These are phyloP conservation scores for Phytophthora palmivora DNA, from an alignment of 352 stramenopile species.

Conservation along the genomic window DNA sequence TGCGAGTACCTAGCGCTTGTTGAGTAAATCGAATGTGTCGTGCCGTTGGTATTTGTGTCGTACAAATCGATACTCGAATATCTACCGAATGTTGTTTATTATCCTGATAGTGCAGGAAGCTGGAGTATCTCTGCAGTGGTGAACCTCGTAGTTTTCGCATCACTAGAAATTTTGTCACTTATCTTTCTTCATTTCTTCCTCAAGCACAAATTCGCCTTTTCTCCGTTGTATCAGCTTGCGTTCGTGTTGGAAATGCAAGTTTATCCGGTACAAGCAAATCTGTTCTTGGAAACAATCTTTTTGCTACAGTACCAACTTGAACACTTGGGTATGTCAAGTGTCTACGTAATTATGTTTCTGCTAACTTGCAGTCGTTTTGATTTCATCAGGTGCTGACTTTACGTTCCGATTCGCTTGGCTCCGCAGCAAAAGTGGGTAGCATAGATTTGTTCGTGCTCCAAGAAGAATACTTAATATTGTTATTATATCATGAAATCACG, in stretches of 20 bases:
- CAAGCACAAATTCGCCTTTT: conserved; percentile 35
- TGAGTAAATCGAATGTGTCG: conserved; percentile 53
- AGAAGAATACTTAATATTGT: too few relatives aligned
- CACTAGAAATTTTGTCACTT: conserved; percentile 46
- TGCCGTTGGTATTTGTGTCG: conserved; percentile 40
- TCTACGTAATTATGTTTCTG: neutral
- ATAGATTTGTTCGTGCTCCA: too few relatives aligned
- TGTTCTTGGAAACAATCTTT: conserved; percentile 23
- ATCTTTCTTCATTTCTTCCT: conserved; percentile 34
- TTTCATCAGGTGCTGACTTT: conserved; percentile 37
- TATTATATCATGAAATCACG: too few relatives aligned
- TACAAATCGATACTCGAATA: conserved; percentile 45
- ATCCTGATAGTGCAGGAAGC: conserved; percentile 11
- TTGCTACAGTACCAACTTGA: conserved; percentile 27
- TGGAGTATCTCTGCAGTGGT: conserved; percentile 15
- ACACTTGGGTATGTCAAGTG: conserved; percentile 16
- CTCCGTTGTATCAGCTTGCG: conserved; percentile 36
- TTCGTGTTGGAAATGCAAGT: conserved; percentile 49
- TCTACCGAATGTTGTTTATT: conserved; percentile 50
- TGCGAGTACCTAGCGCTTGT: conserved; percentile 41
- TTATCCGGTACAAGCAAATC: conserved; percentile 9
- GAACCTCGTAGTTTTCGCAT: conserved; percentile 33
- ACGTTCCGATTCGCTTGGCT: conserved; percentile 41
- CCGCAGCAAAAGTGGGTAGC: neutral
- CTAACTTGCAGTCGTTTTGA: neutral